Base-by-base conservation (phyloP, 2,329 filamentous ascomycete genomes). In the Beauveria brongniartii region DNA sequence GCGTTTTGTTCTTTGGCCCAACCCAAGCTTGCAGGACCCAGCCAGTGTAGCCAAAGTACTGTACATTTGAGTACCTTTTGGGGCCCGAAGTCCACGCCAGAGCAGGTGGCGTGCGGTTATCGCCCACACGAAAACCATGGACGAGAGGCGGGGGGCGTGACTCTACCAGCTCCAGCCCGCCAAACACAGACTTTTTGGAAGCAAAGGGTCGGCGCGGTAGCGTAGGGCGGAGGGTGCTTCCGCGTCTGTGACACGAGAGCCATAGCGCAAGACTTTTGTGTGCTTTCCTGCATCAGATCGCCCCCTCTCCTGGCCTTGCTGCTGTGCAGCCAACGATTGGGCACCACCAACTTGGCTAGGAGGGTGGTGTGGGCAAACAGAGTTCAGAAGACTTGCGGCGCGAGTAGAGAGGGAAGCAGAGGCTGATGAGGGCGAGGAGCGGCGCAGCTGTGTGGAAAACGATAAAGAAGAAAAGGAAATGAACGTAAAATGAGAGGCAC, bases 51-150 rank as follows among this genome's bases (percentile, higher is more conserved):
- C 43, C 34, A 26, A 58, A 43, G 55, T 58, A 58, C 55, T 58
- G 46, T 58, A 58, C 55, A 40, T 51, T 5, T 6, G 46, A 41
- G 55, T 58, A 58, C 55, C 30, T 58, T 50, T 51, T 41, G 41
- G 43, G 30, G 22, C 46, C 44, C 34, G 34, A 50, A 50, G 46
- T 16, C 34, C 55, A 37, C 55, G 28, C 22, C 46, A 58, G 55
- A 30, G 20, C 43, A 12, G 37, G n/a, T 30, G 55, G 44, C 22
- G 47, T 58, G 55, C 30, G 44, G 20, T 28, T 58, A 58, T 51
- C 55, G 6, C 20, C 40, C 53, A 55, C 53, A 55, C 53, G 7
- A 30, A 30, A 34, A 34, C 4, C 34, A 37, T 12, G 22, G 26
- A 34, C 24, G 3, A 46, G 40, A 18, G 22, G 34, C 3, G 6